phyloP scores from a whole-genome alignment of 2,329 filamentous ascomycete species.

The Fusarium sp. region DNA sequence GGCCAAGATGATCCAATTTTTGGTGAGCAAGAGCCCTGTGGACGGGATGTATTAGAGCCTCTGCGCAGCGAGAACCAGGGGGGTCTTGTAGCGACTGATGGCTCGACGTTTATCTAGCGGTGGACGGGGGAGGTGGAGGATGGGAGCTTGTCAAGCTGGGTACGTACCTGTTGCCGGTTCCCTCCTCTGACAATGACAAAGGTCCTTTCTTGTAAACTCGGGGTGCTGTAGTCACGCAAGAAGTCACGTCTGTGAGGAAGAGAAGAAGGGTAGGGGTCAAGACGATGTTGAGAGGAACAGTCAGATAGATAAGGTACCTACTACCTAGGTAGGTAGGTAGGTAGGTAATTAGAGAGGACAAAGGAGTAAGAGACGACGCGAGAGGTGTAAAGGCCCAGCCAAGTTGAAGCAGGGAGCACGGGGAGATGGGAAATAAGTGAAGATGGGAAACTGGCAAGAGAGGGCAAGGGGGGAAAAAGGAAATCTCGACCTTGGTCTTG shows the following conservation, averaged over 20 bases:
- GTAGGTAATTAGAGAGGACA: not conserved
- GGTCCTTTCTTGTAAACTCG: conserved; percentile 11
- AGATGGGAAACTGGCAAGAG: not conserved
- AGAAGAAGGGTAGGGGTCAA: not conserved
- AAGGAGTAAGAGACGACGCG: not conserved
- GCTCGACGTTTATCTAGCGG: conserved; percentile 35
- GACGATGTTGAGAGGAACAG: conserved; percentile 1
- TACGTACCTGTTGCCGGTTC: conserved; percentile 24
- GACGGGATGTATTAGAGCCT: conserved; percentile 38
- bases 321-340: not conserved
- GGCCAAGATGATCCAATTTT: conserved; percentile 41
- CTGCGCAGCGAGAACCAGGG: conserved; percentile 27
- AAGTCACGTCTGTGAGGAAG: conserved; percentile 27
- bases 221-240: conserved; percentile 20
- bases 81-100: conserved; percentile 31
- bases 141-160: conserved; percentile 22
- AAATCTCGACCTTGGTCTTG: conserved; percentile 6
- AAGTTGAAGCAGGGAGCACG: not conserved
- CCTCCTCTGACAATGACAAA: conserved; percentile 21
- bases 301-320: too few relatives aligned
- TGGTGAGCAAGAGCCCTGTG: conserved; percentile 37
- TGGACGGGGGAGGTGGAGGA: conserved; percentile 17
- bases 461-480: conserved; percentile 6
- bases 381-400: too few relatives aligned
- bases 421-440: conserved; percentile 1